These are phyloP conservation scores for Fistulina hepatica DNA, from an alignment of 1,284 basidiomycete species.

Conservation along the genomic window DNA sequence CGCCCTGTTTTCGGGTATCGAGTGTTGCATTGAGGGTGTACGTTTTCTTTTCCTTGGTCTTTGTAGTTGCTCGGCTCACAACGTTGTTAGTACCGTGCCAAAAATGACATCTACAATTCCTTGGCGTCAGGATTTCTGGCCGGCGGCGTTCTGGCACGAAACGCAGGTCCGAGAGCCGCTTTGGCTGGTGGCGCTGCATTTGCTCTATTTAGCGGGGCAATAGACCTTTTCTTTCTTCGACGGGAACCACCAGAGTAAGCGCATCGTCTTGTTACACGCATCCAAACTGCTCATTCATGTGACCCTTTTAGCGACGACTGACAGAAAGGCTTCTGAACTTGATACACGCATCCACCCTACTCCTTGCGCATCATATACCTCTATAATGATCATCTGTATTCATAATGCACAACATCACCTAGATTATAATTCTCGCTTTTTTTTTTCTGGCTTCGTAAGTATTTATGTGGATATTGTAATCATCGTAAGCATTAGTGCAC, in stretches of 20 bases:
- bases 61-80: constrained; percentile 4
- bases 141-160: constrained; percentile 75
- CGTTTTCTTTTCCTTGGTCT: constrained; percentile 28
- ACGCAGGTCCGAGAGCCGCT: constrained; percentile 75
- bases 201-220: constrained; percentile 82
- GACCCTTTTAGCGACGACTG: too few species aligned
- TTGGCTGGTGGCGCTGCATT: constrained; percentile 80
- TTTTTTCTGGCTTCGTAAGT: too few species aligned
- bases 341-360: too few species aligned
- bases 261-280: too few species aligned
- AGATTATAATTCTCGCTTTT: too few species aligned
- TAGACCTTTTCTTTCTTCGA: constrained; percentile 78
- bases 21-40: constrained; percentile 94
- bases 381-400: too few species aligned
- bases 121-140: constrained; percentile 62
- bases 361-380: too few species aligned
- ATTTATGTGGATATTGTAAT: too few species aligned
- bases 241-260: constrained; percentile 82
- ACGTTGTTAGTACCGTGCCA: constrained; percentile 97
- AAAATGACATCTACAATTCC: constrained; percentile 85
- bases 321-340: too few species aligned
- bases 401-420: too few species aligned
- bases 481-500: too few species aligned
- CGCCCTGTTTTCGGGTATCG: constrained; percentile 84
- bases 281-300: too few species aligned